Conservation (phyloP, 2,329 filamentous ascomycete species). For the Albifimbria verrucaria region DNA sequence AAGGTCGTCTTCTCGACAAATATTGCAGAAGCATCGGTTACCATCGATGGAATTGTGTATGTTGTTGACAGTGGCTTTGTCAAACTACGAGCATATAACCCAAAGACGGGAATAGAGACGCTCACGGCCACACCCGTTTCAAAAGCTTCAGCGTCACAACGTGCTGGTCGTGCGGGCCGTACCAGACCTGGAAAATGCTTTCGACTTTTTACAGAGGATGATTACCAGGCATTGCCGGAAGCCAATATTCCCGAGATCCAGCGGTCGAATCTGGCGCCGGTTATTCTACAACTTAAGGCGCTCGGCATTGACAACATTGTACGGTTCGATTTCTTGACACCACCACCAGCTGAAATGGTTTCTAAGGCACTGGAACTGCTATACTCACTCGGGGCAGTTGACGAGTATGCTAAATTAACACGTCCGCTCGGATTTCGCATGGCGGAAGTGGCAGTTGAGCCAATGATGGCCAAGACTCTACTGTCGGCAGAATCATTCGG, state of each 20-base stretch:
- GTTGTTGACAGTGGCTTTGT: constrained; percentile 90
- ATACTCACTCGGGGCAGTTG: constrained; percentile 80
- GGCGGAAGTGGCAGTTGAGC: constrained; percentile 90
- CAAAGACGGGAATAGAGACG: constrained; percentile 80
- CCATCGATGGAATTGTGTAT: constrained; percentile 86
- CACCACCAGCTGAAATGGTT: constrained; percentile 81
- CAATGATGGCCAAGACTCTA: constrained; percentile 91
- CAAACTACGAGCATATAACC: constrained; percentile 84
- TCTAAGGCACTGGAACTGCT: constrained; percentile 84
- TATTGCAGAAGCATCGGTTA: constrained; percentile 94
- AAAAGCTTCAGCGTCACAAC: constrained; percentile 88
- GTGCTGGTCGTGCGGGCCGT: constrained; percentile 84
- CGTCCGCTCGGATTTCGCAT: constrained; percentile 83
- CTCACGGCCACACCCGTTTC: constrained; percentile 80
- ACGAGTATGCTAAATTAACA: constrained; percentile 87
- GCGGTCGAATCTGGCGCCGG: constrained; percentile 82
- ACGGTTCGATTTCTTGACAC: constrained; percentile 83
- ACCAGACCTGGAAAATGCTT: constrained; percentile 93
- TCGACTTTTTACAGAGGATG: constrained; percentile 79
- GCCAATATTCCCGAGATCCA: constrained; percentile 87
- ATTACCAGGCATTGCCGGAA: constrained; percentile 62
- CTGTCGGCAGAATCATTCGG: constrained; percentile 71
- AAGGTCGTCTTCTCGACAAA: constrained; percentile 95
- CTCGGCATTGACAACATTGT: constrained; percentile 93
- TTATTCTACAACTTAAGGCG: constrained; percentile 88